A percentile compares a stretch with the other conserved stretches of the same genome.
Conservation (phyloP, 805 yeast species). For the Candida ascalaphidarum region DNA sequence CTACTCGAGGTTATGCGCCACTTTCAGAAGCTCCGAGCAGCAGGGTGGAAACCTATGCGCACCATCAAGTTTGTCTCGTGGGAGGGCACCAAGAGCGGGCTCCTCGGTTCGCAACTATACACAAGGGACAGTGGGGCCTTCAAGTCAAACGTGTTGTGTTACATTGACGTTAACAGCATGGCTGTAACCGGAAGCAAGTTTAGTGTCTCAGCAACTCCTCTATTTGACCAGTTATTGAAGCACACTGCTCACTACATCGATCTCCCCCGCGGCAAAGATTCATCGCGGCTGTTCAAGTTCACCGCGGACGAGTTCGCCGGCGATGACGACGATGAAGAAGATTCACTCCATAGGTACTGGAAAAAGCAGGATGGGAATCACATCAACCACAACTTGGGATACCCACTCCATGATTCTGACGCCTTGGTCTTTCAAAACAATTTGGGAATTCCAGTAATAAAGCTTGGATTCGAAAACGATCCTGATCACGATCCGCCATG, state of each 20-base stretch:
- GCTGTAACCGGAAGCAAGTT: slow-evolving; percentile 29
- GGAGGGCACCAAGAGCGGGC: slow-evolving; percentile 29
- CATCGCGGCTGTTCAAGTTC: too few relatives aligned
- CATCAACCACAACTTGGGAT: slow-evolving; percentile 25
- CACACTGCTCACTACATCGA: slow-evolving; percentile 13
- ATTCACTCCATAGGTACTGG: slow-evolving; percentile 28
- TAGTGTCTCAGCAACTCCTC: slow-evolving; percentile 24
- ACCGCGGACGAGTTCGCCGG: background rate
- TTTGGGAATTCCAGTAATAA: slow-evolving; percentile 20
- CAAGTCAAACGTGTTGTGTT: slow-evolving; percentile 15
- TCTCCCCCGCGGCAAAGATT: background rate
- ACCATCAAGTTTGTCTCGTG: slow-evolving; percentile 31
- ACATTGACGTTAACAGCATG: slow-evolving; percentile 31
- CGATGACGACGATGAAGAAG: slow-evolving; percentile 9
- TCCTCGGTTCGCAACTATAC: slow-evolving; percentile 19
- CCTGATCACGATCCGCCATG: slow-evolving; percentile 21
- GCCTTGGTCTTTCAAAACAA: slow-evolving; percentile 23
- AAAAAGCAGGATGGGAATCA: slow-evolving; percentile 18
- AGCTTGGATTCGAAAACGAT: slow-evolving; percentile 23
- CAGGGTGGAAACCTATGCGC: slow-evolving; percentile 37
- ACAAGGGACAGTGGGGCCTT: slow-evolving; percentile 13
- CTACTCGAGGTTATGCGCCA: slow-evolving; percentile 30
- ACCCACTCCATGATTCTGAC: slow-evolving; percentile 13
- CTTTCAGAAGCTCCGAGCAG: slow-evolving; percentile 16
- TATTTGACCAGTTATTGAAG: slow-evolving; percentile 22